These are phyloP conservation scores for Pichia kudriavzevii DNA, from an alignment of 1,139 yeast genomes.

Conservation along the genomic window DNA sequence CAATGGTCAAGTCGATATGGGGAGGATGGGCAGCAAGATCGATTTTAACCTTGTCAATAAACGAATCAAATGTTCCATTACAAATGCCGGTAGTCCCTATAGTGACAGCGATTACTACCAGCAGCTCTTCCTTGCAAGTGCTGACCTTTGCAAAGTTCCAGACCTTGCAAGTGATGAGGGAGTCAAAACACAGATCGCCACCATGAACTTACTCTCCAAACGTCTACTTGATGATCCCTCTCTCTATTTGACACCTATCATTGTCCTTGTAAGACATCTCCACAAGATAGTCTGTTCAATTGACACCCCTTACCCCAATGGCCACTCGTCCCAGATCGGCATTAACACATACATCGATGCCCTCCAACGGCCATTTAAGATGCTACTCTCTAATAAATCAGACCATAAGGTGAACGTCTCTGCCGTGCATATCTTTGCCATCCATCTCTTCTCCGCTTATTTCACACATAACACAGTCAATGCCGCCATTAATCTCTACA, in stretches of 20 bases:
- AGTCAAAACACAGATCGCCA: conserved; percentile 4
- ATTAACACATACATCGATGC: conserved; percentile 64
- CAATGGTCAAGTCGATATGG: too few relatives aligned
- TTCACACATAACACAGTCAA: conserved; percentile 63
- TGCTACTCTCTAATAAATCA: conserved; percentile 74
- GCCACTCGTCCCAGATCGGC: too few relatives aligned
- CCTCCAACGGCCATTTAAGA: conserved; percentile 67
- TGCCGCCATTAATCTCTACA: conserved; percentile 70
- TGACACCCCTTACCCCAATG: too few relatives aligned
- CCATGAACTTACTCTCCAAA: conserved; percentile 7
- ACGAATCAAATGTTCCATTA: neutral
- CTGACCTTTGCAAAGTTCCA: neutral
- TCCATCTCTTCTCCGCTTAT: conserved; percentile 65
- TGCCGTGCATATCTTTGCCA: conserved; percentile 61
- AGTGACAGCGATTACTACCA: conserved; percentile 6
- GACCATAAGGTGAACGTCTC: conserved; percentile 52
- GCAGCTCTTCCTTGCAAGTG: conserved; percentile 2
- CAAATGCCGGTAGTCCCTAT: neutral
- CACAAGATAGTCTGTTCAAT: conserved; percentile 4
- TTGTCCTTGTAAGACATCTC: conserved; percentile 7
- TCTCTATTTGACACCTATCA: conserved; percentile 8
- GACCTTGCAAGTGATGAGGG: conserved; percentile 2
- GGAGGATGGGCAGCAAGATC: too few relatives aligned
- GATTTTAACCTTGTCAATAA: conserved; percentile 4
- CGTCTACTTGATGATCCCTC: conserved; percentile 9